These are phyloP conservation scores for Cytospora leucostoma DNA, from an alignment of 2,329 filamentous ascomycete species.

Conservation along the genomic window DNA sequence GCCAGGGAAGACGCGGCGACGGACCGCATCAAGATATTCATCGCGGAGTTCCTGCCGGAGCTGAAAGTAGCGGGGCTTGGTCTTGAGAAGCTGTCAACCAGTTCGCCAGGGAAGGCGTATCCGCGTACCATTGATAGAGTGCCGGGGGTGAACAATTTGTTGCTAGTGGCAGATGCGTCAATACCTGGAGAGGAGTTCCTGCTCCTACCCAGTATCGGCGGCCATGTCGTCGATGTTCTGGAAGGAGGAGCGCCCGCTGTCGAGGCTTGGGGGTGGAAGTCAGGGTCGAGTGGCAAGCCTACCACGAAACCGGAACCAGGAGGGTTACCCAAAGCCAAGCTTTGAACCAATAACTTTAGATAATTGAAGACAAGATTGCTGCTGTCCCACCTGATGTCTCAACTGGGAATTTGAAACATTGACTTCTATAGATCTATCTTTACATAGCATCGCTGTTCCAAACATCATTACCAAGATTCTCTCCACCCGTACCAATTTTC, in stretches of 20 bases:
- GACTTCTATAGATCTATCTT: background rate
- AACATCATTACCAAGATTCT: background rate
- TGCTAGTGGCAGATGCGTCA: background rate
- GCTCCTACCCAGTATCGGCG: background rate
- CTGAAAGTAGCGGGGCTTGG: background rate
- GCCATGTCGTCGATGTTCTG: background rate
- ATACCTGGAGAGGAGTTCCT: background rate
- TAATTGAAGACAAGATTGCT: background rate
- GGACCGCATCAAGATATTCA: conserved; percentile 34
- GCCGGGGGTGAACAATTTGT: background rate
- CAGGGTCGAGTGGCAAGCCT: background rate
- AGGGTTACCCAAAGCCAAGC: background rate
- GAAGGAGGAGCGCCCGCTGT: background rate
- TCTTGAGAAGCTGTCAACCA: background rate
- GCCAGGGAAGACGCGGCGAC: conserved; percentile 37
- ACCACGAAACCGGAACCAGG: background rate
- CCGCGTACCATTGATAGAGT: background rate
- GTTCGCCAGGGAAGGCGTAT: background rate
- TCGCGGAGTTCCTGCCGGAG: conserved; percentile 33
- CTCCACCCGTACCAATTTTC: background rate
- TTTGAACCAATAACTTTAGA: background rate
- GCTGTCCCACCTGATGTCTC: background rate
- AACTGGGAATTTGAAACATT: background rate
- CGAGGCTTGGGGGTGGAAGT: background rate
- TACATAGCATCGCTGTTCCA: background rate